A percentile compares a stretch with the other conserved stretches of the same genome.
Conservation (phyloP, 2,329 filamentous ascomycete genomes). For the Xylariaceae sp. region DNA sequence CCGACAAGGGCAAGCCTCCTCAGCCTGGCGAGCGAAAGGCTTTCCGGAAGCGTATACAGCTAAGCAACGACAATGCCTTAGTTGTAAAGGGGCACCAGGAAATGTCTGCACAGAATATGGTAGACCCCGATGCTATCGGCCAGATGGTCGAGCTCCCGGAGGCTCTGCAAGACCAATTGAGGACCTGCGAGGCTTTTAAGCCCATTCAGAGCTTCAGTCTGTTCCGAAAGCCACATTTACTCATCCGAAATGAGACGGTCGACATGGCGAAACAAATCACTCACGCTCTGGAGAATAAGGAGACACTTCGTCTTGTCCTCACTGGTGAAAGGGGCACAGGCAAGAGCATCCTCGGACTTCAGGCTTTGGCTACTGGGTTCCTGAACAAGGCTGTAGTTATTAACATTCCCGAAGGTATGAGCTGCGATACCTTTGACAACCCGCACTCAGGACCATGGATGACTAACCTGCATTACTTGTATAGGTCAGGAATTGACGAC, state of each 20-base stretch:
- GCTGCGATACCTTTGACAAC: not conserved
- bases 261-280: conserved; percentile 63
- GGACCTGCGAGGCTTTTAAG: conserved; percentile 88
- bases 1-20: conserved; percentile 50
- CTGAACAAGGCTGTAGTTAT: conserved; percentile 85
- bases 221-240: conserved; percentile 74
- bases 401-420: conserved; percentile 79
- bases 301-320: conserved; percentile 61
- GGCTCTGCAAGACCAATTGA: conserved; percentile 70
- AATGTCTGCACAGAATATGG: conserved; percentile 51
- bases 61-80: conserved; percentile 91
- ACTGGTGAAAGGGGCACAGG: conserved; percentile 71
- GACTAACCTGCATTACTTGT: conserved; percentile 4
- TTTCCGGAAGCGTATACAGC: conserved; percentile 79
- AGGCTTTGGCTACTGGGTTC: conserved; percentile 77
- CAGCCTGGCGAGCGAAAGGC: conserved; percentile 79
- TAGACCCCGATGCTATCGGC: conserved; percentile 53
- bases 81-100: conserved; percentile 65
- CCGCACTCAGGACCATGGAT: not conserved
- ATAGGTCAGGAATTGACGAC: conserved; percentile 73
- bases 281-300: conserved; percentile 46
- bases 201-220: conserved; percentile 80
- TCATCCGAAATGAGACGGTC: conserved; percentile 76
- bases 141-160: conserved; percentile 67
- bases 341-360: conserved; percentile 82